phyloP scores from a whole-genome alignment of 2,329 filamentous ascomycete species.

The Verruconis gallopava region DNA sequence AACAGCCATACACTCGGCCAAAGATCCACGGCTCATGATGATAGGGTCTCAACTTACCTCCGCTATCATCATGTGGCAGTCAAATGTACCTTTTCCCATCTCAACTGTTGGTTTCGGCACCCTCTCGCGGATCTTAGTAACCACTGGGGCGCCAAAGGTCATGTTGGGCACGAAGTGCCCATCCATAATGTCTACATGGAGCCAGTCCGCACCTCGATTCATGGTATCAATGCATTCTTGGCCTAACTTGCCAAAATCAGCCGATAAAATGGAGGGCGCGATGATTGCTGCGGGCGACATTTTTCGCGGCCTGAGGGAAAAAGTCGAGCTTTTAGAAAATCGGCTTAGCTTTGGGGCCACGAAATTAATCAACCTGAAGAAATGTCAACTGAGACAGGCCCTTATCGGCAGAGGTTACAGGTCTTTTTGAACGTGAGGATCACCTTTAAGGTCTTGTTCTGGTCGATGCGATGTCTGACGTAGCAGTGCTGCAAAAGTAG shows the following conservation, averaged over 20 bases:
- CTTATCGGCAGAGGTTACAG: too few species aligned
- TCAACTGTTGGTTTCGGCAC: slow-evolving; percentile 60
- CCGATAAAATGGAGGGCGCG: slow-evolving; percentile 93
- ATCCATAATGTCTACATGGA: slow-evolving; percentile 97
- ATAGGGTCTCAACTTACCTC: slow-evolving; percentile 62
- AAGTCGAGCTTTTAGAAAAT: background rate
- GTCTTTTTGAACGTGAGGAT: too few species aligned
- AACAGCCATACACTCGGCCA: too few species aligned
- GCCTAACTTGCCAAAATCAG: slow-evolving; percentile 84
- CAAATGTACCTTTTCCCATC: slow-evolving; percentile 80
- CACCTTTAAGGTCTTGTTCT: too few species aligned
- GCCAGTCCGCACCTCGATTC: slow-evolving; percentile 45
- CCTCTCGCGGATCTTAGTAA: slow-evolving; percentile 81
- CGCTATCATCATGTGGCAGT: slow-evolving; percentile 99
- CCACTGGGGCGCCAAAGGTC: slow-evolving; percentile 89
- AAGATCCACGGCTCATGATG: too few species aligned
- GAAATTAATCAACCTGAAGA: too few species aligned
- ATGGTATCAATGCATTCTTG: slow-evolving; percentile 80
- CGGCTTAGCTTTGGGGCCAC: too few species aligned
- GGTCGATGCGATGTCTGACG: slow-evolving; percentile 1
- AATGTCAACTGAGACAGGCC: too few species aligned
- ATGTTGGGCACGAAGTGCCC: slow-evolving; percentile 98
- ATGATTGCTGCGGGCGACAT: slow-evolving; percentile 93
- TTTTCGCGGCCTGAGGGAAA: slow-evolving; percentile 16
- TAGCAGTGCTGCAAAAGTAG: background rate